Base-by-base conservation (phyloP, 2,329 filamentous ascomycete genomes). In the Ramichloridium luteum region DNA sequence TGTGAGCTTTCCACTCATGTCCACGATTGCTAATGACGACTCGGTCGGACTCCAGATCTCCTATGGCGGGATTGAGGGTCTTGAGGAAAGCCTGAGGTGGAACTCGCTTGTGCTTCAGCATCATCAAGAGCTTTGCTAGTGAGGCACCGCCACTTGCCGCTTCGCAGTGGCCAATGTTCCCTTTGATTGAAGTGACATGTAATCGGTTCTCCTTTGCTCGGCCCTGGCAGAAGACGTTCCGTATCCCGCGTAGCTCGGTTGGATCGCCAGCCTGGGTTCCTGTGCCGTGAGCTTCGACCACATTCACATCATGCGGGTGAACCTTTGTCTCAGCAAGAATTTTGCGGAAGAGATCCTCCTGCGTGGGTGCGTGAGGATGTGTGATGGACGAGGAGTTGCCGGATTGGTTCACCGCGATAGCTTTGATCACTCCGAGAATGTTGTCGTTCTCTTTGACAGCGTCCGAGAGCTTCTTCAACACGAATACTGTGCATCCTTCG, bases 321-420 rank as follows among this genome's bases (percentile, higher is more conserved):
- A 2, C 27, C 11, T 9, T 32, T 22, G 38, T 33, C 13, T 58
- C 48, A 2, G 62, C 48, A 0, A 54, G 54, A 4, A 55, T 54
- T 6, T 41, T 47, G 5, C 25, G 22, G 6, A 23, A 26, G 6
- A 41, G 27, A 10, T 27, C 26, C 2, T 16, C 25, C 17, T 46
- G 37, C 8, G 49, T 35, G 10, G 39, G 43, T 6, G 39, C 39
- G 27, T 48, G 42, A 4, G 51, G 51, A n/a, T 43, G 41, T 5
- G 48, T 53, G 13, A 55, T 53, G 2, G 46, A 46, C 3, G 43
- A 36, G 1, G 43, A 36, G 10, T 49, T 39, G 15, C 40, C 47
- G 14, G 40, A 46, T 28, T 53, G 61, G 32, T 67, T 67, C 3
- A 57, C 64, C 3, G 38, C 44, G 1, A 55, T 48, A 3, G 46